Evolutionary conservation across 257 asterid genomes (phyloP).

Genomic region (Cordia subcordata): DNA sequence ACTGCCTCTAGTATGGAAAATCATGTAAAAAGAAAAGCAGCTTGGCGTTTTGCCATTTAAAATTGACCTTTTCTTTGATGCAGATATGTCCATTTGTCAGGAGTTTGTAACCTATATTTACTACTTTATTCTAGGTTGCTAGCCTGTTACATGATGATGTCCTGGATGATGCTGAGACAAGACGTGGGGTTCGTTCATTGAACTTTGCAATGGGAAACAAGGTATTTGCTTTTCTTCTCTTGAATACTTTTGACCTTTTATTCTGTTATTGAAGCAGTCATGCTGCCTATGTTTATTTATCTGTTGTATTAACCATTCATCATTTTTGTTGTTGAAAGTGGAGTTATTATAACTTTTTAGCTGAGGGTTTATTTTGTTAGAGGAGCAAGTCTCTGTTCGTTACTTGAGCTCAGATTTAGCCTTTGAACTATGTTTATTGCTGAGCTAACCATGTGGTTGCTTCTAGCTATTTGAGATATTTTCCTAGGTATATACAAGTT

Average conservation of each 20-base stretch:
- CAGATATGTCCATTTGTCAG: background rate
- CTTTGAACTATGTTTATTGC: too few relatives aligned
- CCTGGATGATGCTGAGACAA: conserved; percentile 94
- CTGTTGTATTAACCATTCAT: background rate
- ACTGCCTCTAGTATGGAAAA: too few relatives aligned
- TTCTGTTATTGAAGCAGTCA: too few relatives aligned
- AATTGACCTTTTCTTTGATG: background rate
- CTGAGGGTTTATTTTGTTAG: too few relatives aligned
- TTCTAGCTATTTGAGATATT: too few relatives aligned
- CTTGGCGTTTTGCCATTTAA: background rate
- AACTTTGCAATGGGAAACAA: conserved; percentile 92
- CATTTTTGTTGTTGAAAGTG: too few relatives aligned
- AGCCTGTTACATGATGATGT: conserved; percentile 99
- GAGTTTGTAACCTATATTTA: background rate
- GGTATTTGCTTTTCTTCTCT: conserved; percentile 30
- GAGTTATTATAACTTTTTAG: too few relatives aligned
- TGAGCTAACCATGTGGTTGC: too few relatives aligned
- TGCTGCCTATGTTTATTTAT: background rate
- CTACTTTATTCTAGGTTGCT: conserved; percentile 58
- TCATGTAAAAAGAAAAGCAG: background rate
- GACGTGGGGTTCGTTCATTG: conserved; percentile 87
- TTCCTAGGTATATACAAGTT: too few relatives aligned
- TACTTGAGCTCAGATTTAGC: too few relatives aligned
- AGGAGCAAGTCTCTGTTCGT: too few relatives aligned
- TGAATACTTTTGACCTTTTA: background rate